Conservation (phyloP, 2,329 filamentous ascomycete genomes). For the Dactylonectria estremocensis region DNA sequence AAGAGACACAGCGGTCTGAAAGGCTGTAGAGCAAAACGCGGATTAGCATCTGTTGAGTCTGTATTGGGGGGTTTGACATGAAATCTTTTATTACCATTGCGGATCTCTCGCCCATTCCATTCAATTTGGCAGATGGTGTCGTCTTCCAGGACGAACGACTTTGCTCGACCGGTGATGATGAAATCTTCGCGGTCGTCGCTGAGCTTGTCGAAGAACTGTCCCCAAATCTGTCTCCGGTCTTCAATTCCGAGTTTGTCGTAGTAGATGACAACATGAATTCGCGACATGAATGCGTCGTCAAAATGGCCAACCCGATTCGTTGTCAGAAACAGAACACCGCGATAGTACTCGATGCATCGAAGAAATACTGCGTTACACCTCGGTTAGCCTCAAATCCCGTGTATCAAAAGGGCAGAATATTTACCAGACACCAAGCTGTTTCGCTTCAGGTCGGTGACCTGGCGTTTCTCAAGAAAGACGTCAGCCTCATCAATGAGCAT, state of each 20-base stretch:
- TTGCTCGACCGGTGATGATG: constrained; percentile 15
- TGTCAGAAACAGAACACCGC: constrained; percentile 51
- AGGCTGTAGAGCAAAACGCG: background rate
- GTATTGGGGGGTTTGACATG: background rate
- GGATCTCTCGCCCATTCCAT: constrained; percentile 24
- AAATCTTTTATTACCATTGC: constrained; percentile 2
- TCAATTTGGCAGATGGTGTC: constrained; percentile 8
- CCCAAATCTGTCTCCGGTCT: constrained; percentile 46
- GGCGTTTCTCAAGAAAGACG: constrained; percentile 37
- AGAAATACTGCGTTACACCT: constrained; percentile 6
- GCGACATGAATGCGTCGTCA: constrained; percentile 51
- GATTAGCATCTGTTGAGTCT: background rate
- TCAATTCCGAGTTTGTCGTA: constrained; percentile 49
- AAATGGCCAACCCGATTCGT: constrained; percentile 49
- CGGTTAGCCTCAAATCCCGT: background rate
- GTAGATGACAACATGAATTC: constrained; percentile 48
- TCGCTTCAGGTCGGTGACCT: constrained; percentile 32
- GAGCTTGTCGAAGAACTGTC: constrained; percentile 30
- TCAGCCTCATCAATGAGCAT: constrained; percentile 52
- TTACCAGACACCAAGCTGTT: constrained; percentile 27
- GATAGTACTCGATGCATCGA: constrained; percentile 46
- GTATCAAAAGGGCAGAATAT: background rate
- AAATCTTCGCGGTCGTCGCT: constrained; percentile 17
- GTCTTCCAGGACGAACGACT: constrained; percentile 15
- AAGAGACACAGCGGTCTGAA: constrained; percentile 27